These are phyloP conservation scores for Crithidia expoeki DNA, from an alignment of 208 protist genomes.

Conservation along the genomic window DNA sequence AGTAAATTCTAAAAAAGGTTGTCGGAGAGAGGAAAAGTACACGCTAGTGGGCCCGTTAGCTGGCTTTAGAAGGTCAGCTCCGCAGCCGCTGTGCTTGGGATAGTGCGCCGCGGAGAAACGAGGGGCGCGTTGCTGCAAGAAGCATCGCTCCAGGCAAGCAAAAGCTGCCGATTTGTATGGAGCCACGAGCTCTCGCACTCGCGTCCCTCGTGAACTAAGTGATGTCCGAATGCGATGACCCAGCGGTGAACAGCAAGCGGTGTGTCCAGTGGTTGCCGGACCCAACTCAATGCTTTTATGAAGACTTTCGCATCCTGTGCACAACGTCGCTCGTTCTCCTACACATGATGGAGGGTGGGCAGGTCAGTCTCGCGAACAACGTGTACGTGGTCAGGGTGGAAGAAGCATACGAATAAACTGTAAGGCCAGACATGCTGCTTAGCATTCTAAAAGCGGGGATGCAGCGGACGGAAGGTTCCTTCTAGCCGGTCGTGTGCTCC, in stretches of 20 bases:
- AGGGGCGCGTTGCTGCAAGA: slow-evolving; percentile 1
- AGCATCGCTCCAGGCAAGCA: not conserved
- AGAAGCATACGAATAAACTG: slow-evolving; percentile 98
- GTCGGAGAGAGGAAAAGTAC: not conserved
- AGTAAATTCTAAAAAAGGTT: not conserved
- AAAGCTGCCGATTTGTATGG: slow-evolving; percentile 79
- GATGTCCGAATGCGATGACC: slow-evolving; percentile 89
- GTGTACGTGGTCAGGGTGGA: slow-evolving; percentile 97
- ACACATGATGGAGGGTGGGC: not conserved
- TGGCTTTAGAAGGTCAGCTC: too few species aligned
- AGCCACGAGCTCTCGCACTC: slow-evolving; percentile 96
- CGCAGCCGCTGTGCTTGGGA: slow-evolving; percentile 82
- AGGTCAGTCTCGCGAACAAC: not conserved
- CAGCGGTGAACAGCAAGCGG: not conserved
- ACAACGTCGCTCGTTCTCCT: slow-evolving; percentile 16
- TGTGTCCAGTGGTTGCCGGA: not conserved
- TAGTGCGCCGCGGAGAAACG: slow-evolving; percentile 32
- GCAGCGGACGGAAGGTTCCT: slow-evolving; percentile 70
- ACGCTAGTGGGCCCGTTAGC: slow-evolving; percentile 49
- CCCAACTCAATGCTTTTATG: not conserved
- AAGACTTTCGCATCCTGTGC: slow-evolving; percentile 13
- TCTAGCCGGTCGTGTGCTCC: slow-evolving; percentile 93
- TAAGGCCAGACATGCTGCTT: slow-evolving; percentile 97
- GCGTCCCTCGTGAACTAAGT: slow-evolving; percentile 96
- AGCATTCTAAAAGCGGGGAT: slow-evolving; percentile 93